Percentiles rank a stretch among this genome's conserved stretches.
Conservation (phyloP, 176 grass and related monocot genomes). For the Cymbopogon citratus region DNA sequence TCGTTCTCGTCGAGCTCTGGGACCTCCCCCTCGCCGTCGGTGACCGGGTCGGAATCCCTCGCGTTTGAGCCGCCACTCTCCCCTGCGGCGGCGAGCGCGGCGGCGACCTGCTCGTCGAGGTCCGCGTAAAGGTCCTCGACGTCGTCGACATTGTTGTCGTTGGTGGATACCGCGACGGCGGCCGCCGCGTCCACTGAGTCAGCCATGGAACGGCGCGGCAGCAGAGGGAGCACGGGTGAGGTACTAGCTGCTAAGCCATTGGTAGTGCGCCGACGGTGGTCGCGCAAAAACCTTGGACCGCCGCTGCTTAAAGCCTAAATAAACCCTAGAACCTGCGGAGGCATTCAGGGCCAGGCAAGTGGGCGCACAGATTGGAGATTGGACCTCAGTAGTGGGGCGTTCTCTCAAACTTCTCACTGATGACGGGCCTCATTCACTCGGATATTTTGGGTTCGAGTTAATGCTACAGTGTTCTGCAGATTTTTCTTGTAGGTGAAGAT, state of each 20-base stretch:
- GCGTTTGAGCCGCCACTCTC: constrained; percentile 46
- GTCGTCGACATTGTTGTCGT: constrained; percentile 30
- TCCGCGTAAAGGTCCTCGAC: constrained; percentile 69
- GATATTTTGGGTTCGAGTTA: background rate
- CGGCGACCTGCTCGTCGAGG: constrained; percentile 59
- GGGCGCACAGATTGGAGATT: background rate
- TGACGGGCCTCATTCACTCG: background rate
- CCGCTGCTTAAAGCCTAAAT: constrained; percentile 16
- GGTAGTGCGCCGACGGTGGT: background rate
- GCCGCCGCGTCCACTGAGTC: background rate
- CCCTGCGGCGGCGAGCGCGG: constrained; percentile 28
- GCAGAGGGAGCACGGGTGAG: background rate
- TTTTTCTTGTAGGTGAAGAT: background rate
- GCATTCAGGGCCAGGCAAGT: background rate
- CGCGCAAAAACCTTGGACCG: constrained; percentile 39
- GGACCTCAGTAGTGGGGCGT: background rate
- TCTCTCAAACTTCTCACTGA: background rate
- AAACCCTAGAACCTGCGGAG: background rate
- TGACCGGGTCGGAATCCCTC: constrained; percentile 41
- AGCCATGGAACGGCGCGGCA: constrained; percentile 14
- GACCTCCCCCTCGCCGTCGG: constrained; percentile 26
- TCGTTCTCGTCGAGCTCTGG: constrained; percentile 29
- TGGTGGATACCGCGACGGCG: background rate
- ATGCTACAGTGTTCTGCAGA: background rate
- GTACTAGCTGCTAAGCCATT: constrained; percentile 24